Percentiles rank a stretch among this genome's conserved stretches.
phyloP scores from a whole-genome alignment of 345 rosid species.

The Lepidium aucheri region DNA sequence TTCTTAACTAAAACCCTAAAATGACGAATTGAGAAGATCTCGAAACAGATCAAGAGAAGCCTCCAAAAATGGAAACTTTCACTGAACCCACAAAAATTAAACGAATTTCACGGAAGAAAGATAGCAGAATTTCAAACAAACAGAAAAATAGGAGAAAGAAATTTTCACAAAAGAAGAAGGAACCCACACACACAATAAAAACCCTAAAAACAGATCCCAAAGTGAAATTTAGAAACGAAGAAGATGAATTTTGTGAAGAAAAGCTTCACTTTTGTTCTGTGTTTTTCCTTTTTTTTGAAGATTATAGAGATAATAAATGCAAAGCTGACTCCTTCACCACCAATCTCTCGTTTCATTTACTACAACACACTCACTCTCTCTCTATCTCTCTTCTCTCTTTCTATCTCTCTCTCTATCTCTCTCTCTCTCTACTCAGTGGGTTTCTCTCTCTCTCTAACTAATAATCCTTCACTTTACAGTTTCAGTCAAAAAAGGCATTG shows the following conservation, averaged over 20 bases:
- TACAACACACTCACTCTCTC: not conserved
- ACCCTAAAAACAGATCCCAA: slow-evolving; percentile 8
- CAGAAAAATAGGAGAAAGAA: not conserved
- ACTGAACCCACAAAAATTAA: slow-evolving; percentile 17
- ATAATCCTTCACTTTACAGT: not conserved
- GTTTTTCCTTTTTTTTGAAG: not conserved
- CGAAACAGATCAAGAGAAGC: slow-evolving; percentile 20
- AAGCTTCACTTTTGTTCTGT: not conserved
- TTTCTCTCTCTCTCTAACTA: slow-evolving; percentile 4
- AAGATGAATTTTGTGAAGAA: not conserved
- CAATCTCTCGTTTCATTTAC: slow-evolving; percentile 22
- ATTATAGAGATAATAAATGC: slow-evolving; percentile 17
- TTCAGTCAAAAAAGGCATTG: slow-evolving; percentile 22
- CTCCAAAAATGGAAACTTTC: slow-evolving; percentile 22
- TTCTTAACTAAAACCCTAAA: not conserved
- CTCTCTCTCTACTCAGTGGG: slow-evolving; percentile 6
- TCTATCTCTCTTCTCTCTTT: not conserved
- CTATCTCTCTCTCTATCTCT: not conserved
- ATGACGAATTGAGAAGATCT: not conserved
- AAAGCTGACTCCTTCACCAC: slow-evolving; percentile 26
- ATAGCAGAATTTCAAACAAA: not conserved
- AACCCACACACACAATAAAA: not conserved
- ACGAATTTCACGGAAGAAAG: slow-evolving; percentile 6
- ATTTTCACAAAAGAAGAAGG: not conserved
- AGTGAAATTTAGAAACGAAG: not conserved